These are phyloP conservation scores for Bremia lactucae DNA, from an alignment of 352 stramenopile species.

Conservation along the genomic window DNA sequence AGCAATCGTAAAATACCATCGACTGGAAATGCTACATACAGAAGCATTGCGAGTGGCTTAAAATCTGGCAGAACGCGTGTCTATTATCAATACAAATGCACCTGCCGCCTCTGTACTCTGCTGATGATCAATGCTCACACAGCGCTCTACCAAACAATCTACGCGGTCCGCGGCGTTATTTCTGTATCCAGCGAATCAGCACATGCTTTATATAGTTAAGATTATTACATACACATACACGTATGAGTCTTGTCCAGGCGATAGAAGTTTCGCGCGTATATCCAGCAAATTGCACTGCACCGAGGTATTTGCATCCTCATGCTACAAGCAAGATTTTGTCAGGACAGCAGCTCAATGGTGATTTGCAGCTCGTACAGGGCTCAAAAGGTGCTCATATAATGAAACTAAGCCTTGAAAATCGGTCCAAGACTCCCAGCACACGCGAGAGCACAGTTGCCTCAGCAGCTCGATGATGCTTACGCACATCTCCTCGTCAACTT, in stretches of 20 bases:
- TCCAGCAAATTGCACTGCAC: slow-evolving; percentile 16
- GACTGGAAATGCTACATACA: slow-evolving; percentile 9
- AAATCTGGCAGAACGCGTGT: not conserved
- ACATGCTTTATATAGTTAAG: not conserved
- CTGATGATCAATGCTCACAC: slow-evolving; percentile 11
- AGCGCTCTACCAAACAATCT: slow-evolving; percentile 28
- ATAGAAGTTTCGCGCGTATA: slow-evolving; percentile 16
- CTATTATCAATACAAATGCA: not conserved
- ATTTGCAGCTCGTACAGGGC: slow-evolving; percentile 21
- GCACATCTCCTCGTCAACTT: slow-evolving; percentile 1
- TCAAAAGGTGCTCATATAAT: slow-evolving; percentile 41
- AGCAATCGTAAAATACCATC: slow-evolving; percentile 39
- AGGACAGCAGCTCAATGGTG: not conserved
- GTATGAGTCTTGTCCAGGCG: slow-evolving; percentile 6
- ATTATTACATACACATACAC: slow-evolving; percentile 8
- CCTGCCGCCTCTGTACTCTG: slow-evolving; percentile 5
- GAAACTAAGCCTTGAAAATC: slow-evolving; percentile 26
- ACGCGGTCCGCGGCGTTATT: slow-evolving; percentile 22
- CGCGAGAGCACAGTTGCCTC: slow-evolving; percentile 21
- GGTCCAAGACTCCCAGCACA: slow-evolving; percentile 12
- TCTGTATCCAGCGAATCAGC: slow-evolving; percentile 10
- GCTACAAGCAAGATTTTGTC: slow-evolving; percentile 1
- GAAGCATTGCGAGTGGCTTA: not conserved
- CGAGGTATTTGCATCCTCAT: slow-evolving; percentile 1
- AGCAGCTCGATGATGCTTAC: slow-evolving; percentile 37